phyloP scores from a whole-genome alignment of 495 filamentous ascomycete species.

The Oidiodendron maius region DNA sequence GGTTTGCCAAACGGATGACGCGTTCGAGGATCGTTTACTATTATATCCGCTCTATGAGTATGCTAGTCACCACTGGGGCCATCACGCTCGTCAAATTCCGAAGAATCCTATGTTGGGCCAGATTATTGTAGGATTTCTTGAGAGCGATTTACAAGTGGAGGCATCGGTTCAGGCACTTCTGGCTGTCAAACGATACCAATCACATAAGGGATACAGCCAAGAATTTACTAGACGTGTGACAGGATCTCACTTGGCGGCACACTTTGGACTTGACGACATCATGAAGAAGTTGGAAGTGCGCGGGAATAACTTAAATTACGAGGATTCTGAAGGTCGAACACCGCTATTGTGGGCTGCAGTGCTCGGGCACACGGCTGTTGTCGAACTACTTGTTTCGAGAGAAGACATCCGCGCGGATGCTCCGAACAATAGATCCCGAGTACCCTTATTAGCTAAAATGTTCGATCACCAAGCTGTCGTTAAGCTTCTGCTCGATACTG shows the following conservation, averaged over 20 bases:
- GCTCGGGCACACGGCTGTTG: slow-evolving; percentile 3
- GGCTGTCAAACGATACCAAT: slow-evolving; percentile 1
- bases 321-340: slow-evolving; percentile 18
- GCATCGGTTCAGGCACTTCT: slow-evolving; percentile 8
- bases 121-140: slow-evolving; percentile 5
- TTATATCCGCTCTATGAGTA: slow-evolving; percentile 4
- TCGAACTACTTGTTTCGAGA: slow-evolving; percentile 5
- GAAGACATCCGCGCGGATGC: not conserved
- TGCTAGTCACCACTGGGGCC: slow-evolving; percentile 21
- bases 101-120: not conserved
- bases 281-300: not conserved
- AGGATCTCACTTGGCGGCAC: slow-evolving; percentile 18
- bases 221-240: slow-evolving; percentile 5
- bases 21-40: too few relatives aligned
- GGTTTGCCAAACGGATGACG: too few relatives aligned
- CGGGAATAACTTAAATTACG: not conserved
- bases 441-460: slow-evolving; percentile 23
- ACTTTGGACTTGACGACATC: slow-evolving; percentile 3
- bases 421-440: not conserved
- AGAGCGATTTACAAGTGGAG: not conserved
- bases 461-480: slow-evolving; percentile 31
- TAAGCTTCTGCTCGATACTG: slow-evolving; percentile 10
- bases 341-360: slow-evolving; percentile 25
- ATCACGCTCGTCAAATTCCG: slow-evolving; percentile 25
- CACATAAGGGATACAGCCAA: slow-evolving; percentile 5